Evolutionary conservation across 495 filamentous ascomycete genomes (phyloP).

Genomic region (Penicillium egyptiacum): DNA sequence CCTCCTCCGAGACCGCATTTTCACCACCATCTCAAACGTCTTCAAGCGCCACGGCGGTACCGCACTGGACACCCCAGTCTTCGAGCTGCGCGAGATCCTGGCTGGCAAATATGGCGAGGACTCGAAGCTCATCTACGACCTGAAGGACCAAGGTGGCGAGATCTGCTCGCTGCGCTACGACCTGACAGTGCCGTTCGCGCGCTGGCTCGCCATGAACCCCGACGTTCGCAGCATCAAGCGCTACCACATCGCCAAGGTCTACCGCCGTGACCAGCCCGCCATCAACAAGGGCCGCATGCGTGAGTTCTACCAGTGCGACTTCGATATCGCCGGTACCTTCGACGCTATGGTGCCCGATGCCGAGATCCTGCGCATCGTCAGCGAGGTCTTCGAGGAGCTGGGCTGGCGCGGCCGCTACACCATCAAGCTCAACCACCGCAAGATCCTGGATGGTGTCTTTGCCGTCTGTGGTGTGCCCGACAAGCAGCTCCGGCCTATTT

Average conservation of each 20-base stretch:
- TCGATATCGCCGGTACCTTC: slow-evolving; percentile 88
- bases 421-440: slow-evolving; percentile 94
- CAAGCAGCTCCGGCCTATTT: slow-evolving; percentile 83
- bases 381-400: slow-evolving; percentile 80
- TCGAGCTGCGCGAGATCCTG: slow-evolving; percentile 76
- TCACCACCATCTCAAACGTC: slow-evolving; percentile 75
- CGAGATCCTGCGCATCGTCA: slow-evolving; percentile 82
- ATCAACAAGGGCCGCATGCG: slow-evolving; percentile 90
- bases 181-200: slow-evolving; percentile 85
- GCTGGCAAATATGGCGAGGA: slow-evolving; percentile 92
- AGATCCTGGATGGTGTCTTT: slow-evolving; percentile 92
- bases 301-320: slow-evolving; percentile 98
- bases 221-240: slow-evolving; percentile 74
- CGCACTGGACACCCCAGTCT: slow-evolving; percentile 82
- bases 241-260: slow-evolving; percentile 89
- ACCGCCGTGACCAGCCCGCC: slow-evolving; percentile 76
- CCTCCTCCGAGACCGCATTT: slow-evolving; percentile 65
- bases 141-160: slow-evolving; percentile 83
- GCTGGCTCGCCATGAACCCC: slow-evolving; percentile 84
- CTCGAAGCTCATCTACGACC: slow-evolving; percentile 86
- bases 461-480: slow-evolving; percentile 83
- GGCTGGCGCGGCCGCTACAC: slow-evolving; percentile 71
- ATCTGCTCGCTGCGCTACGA: slow-evolving; percentile 86
- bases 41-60: slow-evolving; percentile 89
- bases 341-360: slow-evolving; percentile 96